Conservation (phyloP, 2,329 filamentous ascomycete genomes). For the Elsinoe ampelina region DNA sequence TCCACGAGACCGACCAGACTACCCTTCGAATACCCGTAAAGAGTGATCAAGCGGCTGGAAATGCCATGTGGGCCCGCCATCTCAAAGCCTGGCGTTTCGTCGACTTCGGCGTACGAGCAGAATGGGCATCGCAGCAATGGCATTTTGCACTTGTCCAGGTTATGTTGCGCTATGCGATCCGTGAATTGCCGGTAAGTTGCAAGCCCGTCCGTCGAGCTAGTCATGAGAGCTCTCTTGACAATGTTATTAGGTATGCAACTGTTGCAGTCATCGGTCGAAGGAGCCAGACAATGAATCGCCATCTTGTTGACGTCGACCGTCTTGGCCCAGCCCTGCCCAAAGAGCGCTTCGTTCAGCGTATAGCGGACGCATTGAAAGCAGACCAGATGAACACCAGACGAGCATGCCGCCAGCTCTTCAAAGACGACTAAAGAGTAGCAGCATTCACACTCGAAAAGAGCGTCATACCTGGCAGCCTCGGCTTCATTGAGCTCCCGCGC, state of each 20-base stretch:
- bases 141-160: conserved; percentile 61
- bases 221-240: conserved; percentile 61
- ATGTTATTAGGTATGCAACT: conserved; percentile 64
- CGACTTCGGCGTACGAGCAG: conserved; percentile 82
- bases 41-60: conserved; percentile 36
- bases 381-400: conserved; percentile 58
- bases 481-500: conserved; percentile 40
- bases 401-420: conserved; percentile 66
- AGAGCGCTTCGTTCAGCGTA: conserved; percentile 76
- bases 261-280: conserved; percentile 54
- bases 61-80: conserved; percentile 7
- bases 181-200: conserved; percentile 70
- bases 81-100: conserved; percentile 36
- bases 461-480: conserved; percentile 38
- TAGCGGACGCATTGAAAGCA: conserved; percentile 77
- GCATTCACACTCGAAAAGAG: conserved; percentile 62
- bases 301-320: conserved; percentile 64
- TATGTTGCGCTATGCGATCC: conserved; percentile 67
- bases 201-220: conserved; percentile 53
- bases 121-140: conserved; percentile 80
- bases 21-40: conserved; percentile 29
- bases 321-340: conserved; percentile 83
- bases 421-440: conserved; percentile 65
- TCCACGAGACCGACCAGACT: conserved; percentile 22
- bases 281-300: conserved; percentile 75